A percentile compares a stretch with the other conserved stretches of the same genome.
phyloP scores from a whole-genome alignment of 805 yeast species.

The Ogataea nakhonphanomensis region DNA sequence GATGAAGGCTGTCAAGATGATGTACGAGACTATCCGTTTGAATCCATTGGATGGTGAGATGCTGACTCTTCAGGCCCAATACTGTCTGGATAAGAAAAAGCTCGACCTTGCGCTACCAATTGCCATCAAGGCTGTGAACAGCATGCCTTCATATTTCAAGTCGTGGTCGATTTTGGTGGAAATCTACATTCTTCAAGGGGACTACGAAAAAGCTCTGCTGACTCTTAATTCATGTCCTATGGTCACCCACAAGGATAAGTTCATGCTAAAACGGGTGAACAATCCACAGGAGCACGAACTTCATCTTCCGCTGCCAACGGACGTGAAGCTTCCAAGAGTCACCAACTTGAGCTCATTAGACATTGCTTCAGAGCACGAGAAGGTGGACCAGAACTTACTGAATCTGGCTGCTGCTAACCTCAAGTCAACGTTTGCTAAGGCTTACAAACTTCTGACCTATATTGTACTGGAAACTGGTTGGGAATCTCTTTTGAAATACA shows the following conservation, averaged over 20 bases:
- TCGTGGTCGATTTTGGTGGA: slow-evolving; percentile 70
- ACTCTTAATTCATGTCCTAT: slow-evolving; percentile 80
- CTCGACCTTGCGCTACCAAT: slow-evolving; percentile 55
- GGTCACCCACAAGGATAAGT: slow-evolving; percentile 70
- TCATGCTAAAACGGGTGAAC: slow-evolving; percentile 55
- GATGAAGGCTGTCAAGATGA: slow-evolving; percentile 49
- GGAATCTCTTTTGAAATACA: slow-evolving; percentile 58
- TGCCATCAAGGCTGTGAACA: slow-evolving; percentile 62
- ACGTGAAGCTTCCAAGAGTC: slow-evolving; percentile 68
- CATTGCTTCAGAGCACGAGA: slow-evolving; percentile 61
- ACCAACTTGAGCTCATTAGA: slow-evolving; percentile 62
- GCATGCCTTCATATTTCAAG: slow-evolving; percentile 70
- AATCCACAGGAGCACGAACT: slow-evolving; percentile 50
- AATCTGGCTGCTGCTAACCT: slow-evolving; percentile 69
- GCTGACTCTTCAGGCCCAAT: slow-evolving; percentile 54
- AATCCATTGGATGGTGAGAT: slow-evolving; percentile 56
- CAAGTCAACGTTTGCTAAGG: slow-evolving; percentile 52
- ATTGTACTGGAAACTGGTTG: slow-evolving; percentile 69
- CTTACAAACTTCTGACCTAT: slow-evolving; percentile 60
- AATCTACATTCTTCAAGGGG: slow-evolving; percentile 58
- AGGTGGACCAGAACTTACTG: slow-evolving; percentile 57
- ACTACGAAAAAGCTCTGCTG: slow-evolving; percentile 68
- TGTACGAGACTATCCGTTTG: slow-evolving; percentile 46
- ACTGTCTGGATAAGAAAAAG: slow-evolving; percentile 49
- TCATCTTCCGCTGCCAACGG: slow-evolving; percentile 75